These are phyloP conservation scores for Geoglossum cookeanum DNA, from an alignment of 2,329 filamentous ascomycete genomes.

Conservation along the genomic window DNA sequence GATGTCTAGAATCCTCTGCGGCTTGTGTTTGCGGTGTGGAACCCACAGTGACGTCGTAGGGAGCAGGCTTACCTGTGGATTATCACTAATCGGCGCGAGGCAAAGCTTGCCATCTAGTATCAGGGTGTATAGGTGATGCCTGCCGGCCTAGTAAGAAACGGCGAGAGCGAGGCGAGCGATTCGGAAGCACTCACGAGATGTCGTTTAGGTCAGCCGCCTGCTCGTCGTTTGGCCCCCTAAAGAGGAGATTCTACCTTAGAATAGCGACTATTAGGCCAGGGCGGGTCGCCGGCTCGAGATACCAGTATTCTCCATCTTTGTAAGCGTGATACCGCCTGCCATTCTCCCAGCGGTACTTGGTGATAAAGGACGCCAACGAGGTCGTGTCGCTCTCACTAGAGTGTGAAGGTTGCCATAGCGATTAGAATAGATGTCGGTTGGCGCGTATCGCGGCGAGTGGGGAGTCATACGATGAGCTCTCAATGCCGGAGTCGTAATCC, in stretches of 20 bases:
- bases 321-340: slow-evolving; percentile 38
- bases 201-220: neutral
- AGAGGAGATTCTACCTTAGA: neutral
- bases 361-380: slow-evolving; percentile 21
- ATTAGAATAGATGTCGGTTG: too few species aligned
- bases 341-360: slow-evolving; percentile 35
- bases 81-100: neutral
- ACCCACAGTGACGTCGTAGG: neutral
- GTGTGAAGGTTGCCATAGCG: too few species aligned
- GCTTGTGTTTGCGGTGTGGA: neutral
- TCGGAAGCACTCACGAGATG: neutral
- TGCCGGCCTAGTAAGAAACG: slow-evolving; percentile 24
- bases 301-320: slow-evolving; percentile 30
- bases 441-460: too few species aligned
- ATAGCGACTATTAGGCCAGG: too few species aligned
- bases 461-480: too few species aligned
- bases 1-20: neutral
- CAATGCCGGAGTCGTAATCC: too few species aligned
- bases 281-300: neutral
- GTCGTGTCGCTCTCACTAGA: slow-evolving; percentile 5
- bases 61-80: neutral
- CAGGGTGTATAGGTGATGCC: slow-evolving; percentile 26
- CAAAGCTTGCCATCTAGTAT: neutral
- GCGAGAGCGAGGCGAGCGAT: slow-evolving; percentile 8
- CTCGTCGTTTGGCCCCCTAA: neutral